phyloP scores from a whole-genome alignment of 2,329 filamentous ascomycete species.

The Verticillium klebahnii region DNA sequence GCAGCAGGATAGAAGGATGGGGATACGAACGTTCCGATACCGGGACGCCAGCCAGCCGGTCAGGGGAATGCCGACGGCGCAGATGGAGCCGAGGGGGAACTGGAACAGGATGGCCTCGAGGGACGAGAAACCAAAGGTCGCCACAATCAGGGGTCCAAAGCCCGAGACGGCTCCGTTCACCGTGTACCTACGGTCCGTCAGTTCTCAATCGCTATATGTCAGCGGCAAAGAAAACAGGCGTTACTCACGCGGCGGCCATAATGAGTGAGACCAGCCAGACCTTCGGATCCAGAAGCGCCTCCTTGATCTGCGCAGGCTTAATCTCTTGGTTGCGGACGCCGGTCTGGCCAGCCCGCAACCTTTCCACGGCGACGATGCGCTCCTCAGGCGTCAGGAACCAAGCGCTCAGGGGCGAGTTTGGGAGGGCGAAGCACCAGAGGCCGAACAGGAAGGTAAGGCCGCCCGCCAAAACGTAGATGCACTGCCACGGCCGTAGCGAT shows the following conservation, averaged over 20 bases:
- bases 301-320: conserved; percentile 40
- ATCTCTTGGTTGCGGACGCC: conserved; percentile 43
- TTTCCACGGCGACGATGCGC: conserved; percentile 45
- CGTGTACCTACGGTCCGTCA: conserved; percentile 31
- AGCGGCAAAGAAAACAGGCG: background rate
- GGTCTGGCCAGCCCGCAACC: conserved; percentile 42
- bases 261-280: conserved; percentile 48
- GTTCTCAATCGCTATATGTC: too few species aligned
- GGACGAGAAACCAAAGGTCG: conserved; percentile 46
- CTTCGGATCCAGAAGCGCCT: conserved; percentile 43
- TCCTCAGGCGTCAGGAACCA: conserved; percentile 52
- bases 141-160: conserved; percentile 51
- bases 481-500: conserved; percentile 44
- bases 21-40: conserved; percentile 47
- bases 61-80: conserved; percentile 47
- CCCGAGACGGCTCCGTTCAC: conserved; percentile 52
- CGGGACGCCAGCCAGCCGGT: conserved; percentile 46
- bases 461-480: conserved; percentile 47
- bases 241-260: conserved; percentile 41
- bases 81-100: conserved; percentile 53
- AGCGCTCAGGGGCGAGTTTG: conserved; percentile 47
- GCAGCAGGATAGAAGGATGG: conserved; percentile 47
- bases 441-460: conserved; percentile 44
- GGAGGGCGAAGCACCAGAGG: conserved; percentile 46
- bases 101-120: conserved; percentile 53